phyloP scores from a whole-genome alignment of 306 rosid species.

The Abrus precatorius region DNA sequence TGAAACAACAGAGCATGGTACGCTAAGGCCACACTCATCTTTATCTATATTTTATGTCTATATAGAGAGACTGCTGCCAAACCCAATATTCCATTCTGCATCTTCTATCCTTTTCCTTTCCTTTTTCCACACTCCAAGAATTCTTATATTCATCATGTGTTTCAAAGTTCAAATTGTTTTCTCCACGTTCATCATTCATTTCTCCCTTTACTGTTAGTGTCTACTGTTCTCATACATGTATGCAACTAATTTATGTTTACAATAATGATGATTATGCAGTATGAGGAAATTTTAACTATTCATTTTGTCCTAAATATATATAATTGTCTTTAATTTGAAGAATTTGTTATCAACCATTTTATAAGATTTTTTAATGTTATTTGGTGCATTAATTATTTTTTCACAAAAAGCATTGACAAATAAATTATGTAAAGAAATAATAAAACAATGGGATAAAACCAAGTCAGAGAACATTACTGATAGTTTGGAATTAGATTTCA shows the following conservation, averaged over 20 bases:
- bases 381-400: too few relatives aligned
- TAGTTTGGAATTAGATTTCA: background rate
- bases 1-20: conserved; percentile 8
- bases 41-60: background rate
- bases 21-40: background rate
- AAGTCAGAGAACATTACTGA: background rate
- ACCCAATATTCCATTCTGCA: conserved; percentile 29
- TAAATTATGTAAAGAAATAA: background rate
- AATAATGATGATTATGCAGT: too few relatives aligned
- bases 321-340: too few relatives aligned
- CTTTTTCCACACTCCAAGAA: conserved; percentile 43
- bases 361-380: too few relatives aligned
- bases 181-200: background rate
- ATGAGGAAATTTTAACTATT: too few relatives aligned
- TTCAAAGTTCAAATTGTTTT: conserved; percentile 28
- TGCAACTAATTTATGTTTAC: too few relatives aligned
- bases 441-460: background rate
- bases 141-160: conserved; percentile 30
- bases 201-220: background rate
- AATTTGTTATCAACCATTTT: too few relatives aligned
- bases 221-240: too few relatives aligned
- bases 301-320: too few relatives aligned
- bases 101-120: background rate
- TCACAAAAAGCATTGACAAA: too few relatives aligned
- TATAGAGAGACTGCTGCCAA: conserved; percentile 27